Evolutionary conservation across 306 rosid species (phyloP).

Genomic region (Quercus rubra): DNA sequence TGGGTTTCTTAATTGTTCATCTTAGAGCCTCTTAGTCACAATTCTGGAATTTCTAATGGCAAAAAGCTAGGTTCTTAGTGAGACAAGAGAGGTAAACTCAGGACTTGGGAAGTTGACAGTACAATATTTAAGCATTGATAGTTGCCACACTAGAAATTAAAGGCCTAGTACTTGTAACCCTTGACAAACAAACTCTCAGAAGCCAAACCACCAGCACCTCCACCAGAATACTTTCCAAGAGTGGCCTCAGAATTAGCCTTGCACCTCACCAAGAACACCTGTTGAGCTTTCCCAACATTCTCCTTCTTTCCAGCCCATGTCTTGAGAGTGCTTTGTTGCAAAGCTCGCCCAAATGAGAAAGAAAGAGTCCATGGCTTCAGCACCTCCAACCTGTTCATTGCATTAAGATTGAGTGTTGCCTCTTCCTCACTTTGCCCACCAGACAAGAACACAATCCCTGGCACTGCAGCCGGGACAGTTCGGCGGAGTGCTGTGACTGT

Average conservation of each 20-base stretch:
- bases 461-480: constrained; percentile 87
- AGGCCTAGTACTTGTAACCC: constrained; percentile 62
- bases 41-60: too few species aligned
- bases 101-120: constrained; percentile 3
- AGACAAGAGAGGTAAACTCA: not conserved
- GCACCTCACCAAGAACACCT: constrained; percentile 62
- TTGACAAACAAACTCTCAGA: constrained; percentile 67
- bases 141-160: not conserved
- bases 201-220: constrained; percentile 44
- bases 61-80: too few species aligned
- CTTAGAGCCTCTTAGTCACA: too few species aligned
- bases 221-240: constrained; percentile 66
- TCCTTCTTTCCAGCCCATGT: constrained; percentile 85
- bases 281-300: constrained; percentile 74
- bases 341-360: constrained; percentile 91
- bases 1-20: too few species aligned
- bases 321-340: constrained; percentile 90
- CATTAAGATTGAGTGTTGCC: constrained; percentile 76
- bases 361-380: constrained; percentile 91
- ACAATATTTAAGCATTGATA: constrained; percentile 6
- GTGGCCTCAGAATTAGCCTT: constrained; percentile 83
- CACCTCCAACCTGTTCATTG: constrained; percentile 66
- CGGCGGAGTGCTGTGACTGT: constrained; percentile 73
- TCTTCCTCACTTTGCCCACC: constrained; percentile 95
- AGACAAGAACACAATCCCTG: constrained; percentile 76